Conservation (phyloP, 1,139 yeast genomes). For the Hyphopichia pseudoburtonii region DNA sequence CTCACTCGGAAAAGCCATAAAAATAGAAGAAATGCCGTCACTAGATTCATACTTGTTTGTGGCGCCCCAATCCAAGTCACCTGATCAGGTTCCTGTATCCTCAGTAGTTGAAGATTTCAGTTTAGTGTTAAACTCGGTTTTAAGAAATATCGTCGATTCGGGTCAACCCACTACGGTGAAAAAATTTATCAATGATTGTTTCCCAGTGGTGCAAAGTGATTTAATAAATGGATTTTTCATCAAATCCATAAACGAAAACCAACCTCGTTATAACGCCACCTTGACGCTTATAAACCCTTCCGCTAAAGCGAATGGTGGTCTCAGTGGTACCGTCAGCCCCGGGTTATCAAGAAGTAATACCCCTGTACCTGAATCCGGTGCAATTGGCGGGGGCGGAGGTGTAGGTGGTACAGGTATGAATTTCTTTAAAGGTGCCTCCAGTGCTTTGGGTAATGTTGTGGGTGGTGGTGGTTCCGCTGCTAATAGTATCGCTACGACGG, state of each 20-base stretch:
- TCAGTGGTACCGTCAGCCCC: constrained; percentile 22
- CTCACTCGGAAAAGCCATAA: constrained; percentile 79
- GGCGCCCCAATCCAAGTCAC: constrained; percentile 17
- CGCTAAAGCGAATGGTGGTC: constrained; percentile 17
- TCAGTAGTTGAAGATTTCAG: constrained; percentile 87
- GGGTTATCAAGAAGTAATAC: constrained; percentile 32
- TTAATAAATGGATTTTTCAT: constrained; percentile 41
- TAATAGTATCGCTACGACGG: constrained; percentile 18
- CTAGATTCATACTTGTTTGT: constrained; percentile 30
- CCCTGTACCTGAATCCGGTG: constrained; percentile 31
- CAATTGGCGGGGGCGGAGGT: constrained; percentile 2
- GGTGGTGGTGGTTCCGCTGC: constrained; percentile 27
- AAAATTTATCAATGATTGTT: constrained; percentile 41
- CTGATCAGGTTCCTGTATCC: constrained; percentile 67
- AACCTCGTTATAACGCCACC: constrained; percentile 51
- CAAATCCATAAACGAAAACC: constrained; percentile 55
- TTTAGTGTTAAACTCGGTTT: constrained; percentile 65
- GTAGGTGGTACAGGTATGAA: constrained; percentile 23
- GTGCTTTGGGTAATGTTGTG: constrained; percentile 48
- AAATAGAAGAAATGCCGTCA: constrained; percentile 72
- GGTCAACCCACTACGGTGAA: constrained; percentile 59
- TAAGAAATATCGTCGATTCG: constrained; percentile 59
- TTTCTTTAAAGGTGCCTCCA: constrained; percentile 47
- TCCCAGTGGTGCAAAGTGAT: constrained; percentile 34
- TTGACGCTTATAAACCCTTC: constrained; percentile 24